Evolutionary conservation across 148 eudicot genomes (phyloP).

Genomic region (Bassia scoparia): DNA sequence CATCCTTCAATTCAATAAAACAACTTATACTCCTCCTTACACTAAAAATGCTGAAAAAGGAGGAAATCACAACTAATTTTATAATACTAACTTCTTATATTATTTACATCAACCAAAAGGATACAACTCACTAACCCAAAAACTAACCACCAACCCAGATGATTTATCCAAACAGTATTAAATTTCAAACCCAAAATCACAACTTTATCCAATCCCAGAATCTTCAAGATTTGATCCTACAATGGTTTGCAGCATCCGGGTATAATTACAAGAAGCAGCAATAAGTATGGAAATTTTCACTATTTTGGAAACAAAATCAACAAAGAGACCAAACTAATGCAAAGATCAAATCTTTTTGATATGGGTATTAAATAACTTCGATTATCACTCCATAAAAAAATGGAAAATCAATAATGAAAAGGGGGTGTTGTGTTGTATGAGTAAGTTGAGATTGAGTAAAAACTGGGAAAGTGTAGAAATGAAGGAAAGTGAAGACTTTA

Average conservation of each 20-base stretch:
- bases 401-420: background rate
- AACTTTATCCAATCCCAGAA: conserved; percentile 38
- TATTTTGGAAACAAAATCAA: conserved; percentile 13
- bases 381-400: background rate
- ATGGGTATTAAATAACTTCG: conserved; percentile 12
- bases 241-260: conserved; percentile 22
- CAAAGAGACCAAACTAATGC: conserved; percentile 18
- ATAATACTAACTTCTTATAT: conserved; percentile 8
- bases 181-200: conserved; percentile 17
- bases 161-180: conserved; percentile 8
- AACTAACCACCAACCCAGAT: conserved; percentile 21
- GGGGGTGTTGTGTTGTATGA: conserved; percentile 17
- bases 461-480: conserved; percentile 23
- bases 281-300: conserved; percentile 5
- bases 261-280: conserved; percentile 22
- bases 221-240: conserved; percentile 36
- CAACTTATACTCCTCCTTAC: conserved; percentile 28
- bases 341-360: conserved; percentile 7
- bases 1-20: conserved; percentile 14
- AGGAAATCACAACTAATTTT: conserved; percentile 24
- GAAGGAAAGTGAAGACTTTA: conserved; percentile 24
- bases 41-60: conserved; percentile 31
- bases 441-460: conserved; percentile 23
- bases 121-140: conserved; percentile 7
- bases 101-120: conserved; percentile 30